These are phyloP conservation scores for Monilinia aucupariae DNA, from an alignment of 2,329 filamentous ascomycete genomes.

Conservation along the genomic window DNA sequence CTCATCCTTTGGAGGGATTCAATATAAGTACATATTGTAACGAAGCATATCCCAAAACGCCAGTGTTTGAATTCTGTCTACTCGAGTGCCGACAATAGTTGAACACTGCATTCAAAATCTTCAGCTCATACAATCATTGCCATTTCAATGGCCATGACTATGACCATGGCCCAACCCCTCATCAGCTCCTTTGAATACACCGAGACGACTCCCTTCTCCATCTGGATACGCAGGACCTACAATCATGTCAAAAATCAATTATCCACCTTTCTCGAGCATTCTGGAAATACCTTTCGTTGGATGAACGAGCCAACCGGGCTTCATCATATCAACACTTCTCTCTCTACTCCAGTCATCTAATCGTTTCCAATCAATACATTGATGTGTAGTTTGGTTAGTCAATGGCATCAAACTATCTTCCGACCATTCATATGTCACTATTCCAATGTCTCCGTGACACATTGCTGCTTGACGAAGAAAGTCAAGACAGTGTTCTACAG, in stretches of 20 bases:
- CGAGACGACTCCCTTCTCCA: neutral
- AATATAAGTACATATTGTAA: neutral
- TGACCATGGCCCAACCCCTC: neutral
- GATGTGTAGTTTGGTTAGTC: neutral
- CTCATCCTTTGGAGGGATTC: neutral
- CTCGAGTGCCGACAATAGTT: neutral
- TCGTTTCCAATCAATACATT: neutral
- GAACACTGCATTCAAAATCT: neutral
- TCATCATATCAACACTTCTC: conserved; percentile 1
- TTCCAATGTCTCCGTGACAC: conserved; percentile 1
- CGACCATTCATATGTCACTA: neutral
- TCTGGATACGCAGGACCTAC: neutral
- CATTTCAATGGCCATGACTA: too few relatives aligned
- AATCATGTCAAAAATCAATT: neutral
- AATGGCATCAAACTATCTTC: neutral
- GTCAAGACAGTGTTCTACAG: conserved; percentile 1
- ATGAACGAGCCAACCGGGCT: neutral
- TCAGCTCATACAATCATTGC: neutral
- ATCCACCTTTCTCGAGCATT: neutral
- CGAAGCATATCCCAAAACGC: neutral
- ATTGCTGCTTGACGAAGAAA: neutral
- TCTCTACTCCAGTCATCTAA: neutral
- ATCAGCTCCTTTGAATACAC: neutral
- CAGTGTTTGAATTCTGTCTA: neutral
- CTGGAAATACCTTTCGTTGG: neutral